Evolutionary conservation across 768 basidiomycete genomes (phyloP), one percentile per base, ranked within the genome.

Genomic region (Suillus sp.): DNA sequence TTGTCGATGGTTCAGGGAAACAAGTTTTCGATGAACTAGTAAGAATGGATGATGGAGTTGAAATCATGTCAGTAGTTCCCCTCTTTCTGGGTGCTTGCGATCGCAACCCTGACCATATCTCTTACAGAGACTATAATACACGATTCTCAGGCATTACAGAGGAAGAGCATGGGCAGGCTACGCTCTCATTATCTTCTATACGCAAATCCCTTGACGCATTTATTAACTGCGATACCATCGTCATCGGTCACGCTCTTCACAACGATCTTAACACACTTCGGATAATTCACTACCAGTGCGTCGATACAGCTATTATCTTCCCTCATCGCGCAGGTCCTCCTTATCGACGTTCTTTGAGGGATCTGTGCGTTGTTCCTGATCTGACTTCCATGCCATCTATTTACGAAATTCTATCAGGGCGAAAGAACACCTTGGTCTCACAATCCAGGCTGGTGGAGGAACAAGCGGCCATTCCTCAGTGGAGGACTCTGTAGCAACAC

Each of bases 241-340:
- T 99, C 40, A 88, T 98, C 61, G 96, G 96, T 1, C 91, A 92
- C 75, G 92, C 89, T 0, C 81, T 99, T 22, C 96, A 99, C 66
- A 99, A 99, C 74, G 97, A 99, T 72, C 78, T 99, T 67, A 92
- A 90, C 73, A 90, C 96, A 9, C 78, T 99, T 66, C 84, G 97
- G 18, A 87, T 99, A 69, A 77, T 99, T 1, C 97, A 99, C 73
- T 82, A 84, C 64, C 85, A 81, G 65, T 89, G 94, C 64, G 83
- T 99, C 35, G 97, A 99, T 70, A 99, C 97, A 0, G 90, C 87
- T 0, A 78, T 91, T 18, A 78, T 99, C 16, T 96, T 96, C 70
- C 95, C 93, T 10, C 97, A 99, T 74, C 75, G 88, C 0, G 80
- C 85, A 13, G 96, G 96, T 4, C 79, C 74, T 16, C 89, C 89